Conservation (phyloP, 441 rosid genomes). For the Arabidopsis lyrata region DNA sequence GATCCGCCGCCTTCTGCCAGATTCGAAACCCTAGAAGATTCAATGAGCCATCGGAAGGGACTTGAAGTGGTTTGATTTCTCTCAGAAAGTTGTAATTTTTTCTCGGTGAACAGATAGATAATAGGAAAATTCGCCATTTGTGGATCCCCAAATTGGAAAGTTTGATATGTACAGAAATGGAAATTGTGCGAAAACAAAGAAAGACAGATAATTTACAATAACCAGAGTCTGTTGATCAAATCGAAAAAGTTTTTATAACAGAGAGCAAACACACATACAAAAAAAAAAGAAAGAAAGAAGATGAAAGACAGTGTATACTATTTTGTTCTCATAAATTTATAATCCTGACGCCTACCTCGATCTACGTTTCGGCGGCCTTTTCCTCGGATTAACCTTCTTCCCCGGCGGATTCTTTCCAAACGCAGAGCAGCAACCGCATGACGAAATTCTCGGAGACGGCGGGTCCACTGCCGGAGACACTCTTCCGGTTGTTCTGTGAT, state of each 20-base stretch:
- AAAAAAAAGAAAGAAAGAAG: neutral
- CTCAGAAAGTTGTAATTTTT: neutral
- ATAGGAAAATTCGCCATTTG: neutral
- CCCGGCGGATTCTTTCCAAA: constrained; percentile 65
- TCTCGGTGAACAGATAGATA: neutral
- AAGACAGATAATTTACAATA: constrained; percentile 35
- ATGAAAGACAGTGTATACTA: constrained; percentile 35
- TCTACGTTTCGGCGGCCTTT: constrained; percentile 66
- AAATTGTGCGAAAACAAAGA: constrained; percentile 29
- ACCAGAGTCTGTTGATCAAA: constrained; percentile 25
- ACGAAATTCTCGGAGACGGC: constrained; percentile 84
- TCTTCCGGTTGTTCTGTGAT: constrained; percentile 67
- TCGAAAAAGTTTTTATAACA: constrained; percentile 22
- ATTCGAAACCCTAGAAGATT: constrained; percentile 21
- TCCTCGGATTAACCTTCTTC: constrained; percentile 52
- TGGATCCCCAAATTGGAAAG: constrained; percentile 19
- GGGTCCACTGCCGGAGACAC: constrained; percentile 89
- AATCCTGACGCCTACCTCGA: constrained; percentile 49
- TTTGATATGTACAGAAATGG: constrained; percentile 27
- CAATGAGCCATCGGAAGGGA: neutral
- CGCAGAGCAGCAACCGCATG: constrained; percentile 84
- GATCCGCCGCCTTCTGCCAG: constrained; percentile 26
- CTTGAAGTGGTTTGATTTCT: neutral
- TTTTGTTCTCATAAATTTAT: neutral
- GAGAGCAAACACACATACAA: constrained; percentile 2